These are phyloP conservation scores for Blakeslea trispora DNA, from an alignment of 371 early-diverging fungal genomes.

Conservation along the genomic window DNA sequence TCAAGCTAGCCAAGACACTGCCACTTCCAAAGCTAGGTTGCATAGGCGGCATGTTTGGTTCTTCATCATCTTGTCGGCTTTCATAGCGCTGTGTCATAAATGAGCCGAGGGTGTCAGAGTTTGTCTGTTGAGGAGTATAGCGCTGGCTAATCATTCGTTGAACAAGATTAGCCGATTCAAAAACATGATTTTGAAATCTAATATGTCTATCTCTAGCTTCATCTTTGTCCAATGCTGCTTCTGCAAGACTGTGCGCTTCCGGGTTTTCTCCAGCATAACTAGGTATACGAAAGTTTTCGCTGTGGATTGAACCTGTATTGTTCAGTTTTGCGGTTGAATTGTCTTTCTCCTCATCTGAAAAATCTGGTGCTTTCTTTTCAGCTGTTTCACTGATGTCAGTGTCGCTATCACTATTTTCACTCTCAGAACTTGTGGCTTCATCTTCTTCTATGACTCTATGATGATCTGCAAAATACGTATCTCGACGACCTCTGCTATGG, in stretches of 20 bases:
- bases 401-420: neutral
- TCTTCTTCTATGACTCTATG: too few species aligned
- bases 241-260: conserved; percentile 35
- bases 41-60: conserved; percentile 5
- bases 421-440: neutral
- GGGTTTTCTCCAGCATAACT: neutral
- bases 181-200: conserved; percentile 48
- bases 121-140: neutral
- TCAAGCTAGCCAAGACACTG: conserved; percentile 43
- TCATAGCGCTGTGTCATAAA: conserved; percentile 10
- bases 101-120: conserved; percentile 7
- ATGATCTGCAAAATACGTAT: neutral
- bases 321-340: neutral
- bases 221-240: conserved; percentile 44
- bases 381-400: neutral
- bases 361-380: neutral
- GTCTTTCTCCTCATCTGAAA: neutral
- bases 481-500: neutral
- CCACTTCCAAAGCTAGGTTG: conserved; percentile 15
- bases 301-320: neutral
- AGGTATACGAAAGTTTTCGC: neutral
- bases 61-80: conserved; percentile 4
- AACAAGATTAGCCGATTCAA: conserved; percentile 47
- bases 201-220: conserved; percentile 50
- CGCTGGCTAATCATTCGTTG: conserved; percentile 40